phyloP scores from a whole-genome alignment of 1,284 basidiomycete genomes.

The Caloboletus firmus region DNA sequence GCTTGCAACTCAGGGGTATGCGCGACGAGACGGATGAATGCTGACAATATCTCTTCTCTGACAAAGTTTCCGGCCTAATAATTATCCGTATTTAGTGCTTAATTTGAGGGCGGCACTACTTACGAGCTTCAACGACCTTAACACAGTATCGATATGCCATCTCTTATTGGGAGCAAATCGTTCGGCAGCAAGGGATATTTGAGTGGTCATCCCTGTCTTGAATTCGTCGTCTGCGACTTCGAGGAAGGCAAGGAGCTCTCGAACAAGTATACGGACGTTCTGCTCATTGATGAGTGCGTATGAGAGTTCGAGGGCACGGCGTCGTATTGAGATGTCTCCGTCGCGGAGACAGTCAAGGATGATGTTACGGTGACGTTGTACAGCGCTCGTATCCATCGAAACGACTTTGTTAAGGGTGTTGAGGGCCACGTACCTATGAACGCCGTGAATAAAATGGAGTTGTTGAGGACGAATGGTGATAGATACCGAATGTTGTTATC shows the following conservation, averaged over 20 bases:
- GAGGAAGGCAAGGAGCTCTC: conserved; percentile 93
- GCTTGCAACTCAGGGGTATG: conserved; percentile 97
- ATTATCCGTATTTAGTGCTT: background rate
- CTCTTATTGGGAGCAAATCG: conserved; percentile 96
- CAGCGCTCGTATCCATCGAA: conserved; percentile 96
- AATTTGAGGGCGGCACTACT: conserved; percentile 30
- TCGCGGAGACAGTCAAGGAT: conserved; percentile 98
- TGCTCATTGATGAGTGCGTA: conserved; percentile 97
- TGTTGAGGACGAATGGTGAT: background rate
- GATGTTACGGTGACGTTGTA: conserved; percentile 96
- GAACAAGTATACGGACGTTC: conserved; percentile 90
- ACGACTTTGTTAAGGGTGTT: conserved; percentile 99
- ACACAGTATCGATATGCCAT: conserved; percentile 98
- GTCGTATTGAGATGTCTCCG: conserved; percentile 97
- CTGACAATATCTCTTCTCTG: conserved; percentile 92
- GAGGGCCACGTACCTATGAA: conserved; percentile 87
- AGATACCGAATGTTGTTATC: conserved; percentile 96
- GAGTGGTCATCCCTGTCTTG: conserved; percentile 96
- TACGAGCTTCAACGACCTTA: conserved; percentile 90
- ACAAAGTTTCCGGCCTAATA: conserved; percentile 96
- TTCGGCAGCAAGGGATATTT: conserved; percentile 95
- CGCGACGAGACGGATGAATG: conserved; percentile 94
- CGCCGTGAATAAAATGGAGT: conserved; percentile 1
- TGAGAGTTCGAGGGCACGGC: conserved; percentile 94
- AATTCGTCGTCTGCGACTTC: conserved; percentile 99